These are phyloP conservation scores for Draba incana DNA, from an alignment of 345 rosid genomes.

Conservation along the genomic window DNA sequence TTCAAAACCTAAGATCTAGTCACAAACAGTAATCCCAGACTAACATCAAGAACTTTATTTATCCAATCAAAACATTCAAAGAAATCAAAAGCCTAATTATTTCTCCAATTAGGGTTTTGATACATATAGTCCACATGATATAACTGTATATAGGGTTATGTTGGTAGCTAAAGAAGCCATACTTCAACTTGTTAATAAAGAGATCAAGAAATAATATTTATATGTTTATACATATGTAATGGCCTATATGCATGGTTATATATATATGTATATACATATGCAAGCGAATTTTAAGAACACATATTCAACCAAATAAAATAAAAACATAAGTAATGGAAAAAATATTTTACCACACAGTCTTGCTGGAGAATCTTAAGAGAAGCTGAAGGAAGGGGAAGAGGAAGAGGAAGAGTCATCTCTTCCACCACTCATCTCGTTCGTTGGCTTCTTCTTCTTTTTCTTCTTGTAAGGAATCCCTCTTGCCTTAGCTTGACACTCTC, in stretches of 20 bases:
- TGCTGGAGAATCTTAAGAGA: constrained; percentile 36
- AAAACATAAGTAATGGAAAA: constrained; percentile 19
- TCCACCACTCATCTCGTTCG: constrained; percentile 35
- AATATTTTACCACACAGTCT: constrained; percentile 33
- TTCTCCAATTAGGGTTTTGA: constrained; percentile 38
- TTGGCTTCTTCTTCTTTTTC: constrained; percentile 68
- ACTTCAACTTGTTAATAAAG: not conserved
- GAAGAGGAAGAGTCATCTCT: constrained; percentile 43
- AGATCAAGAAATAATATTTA: constrained; percentile 17
- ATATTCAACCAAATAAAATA: constrained; percentile 4
- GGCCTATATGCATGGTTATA: not conserved
- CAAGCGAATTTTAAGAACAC: constrained; percentile 4
- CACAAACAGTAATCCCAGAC: not conserved
- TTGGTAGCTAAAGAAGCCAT: constrained; percentile 7
- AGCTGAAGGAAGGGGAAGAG: constrained; percentile 37
- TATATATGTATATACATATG: constrained; percentile 18
- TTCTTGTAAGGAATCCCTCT: constrained; percentile 87
- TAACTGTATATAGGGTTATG: not conserved
- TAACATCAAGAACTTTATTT: not conserved
- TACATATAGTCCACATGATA: not conserved
- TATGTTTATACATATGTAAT: not conserved
- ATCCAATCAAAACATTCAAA: not conserved
- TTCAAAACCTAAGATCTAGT: constrained; percentile 31
- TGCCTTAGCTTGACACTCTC: constrained; percentile 84
- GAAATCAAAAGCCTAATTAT: constrained; percentile 4